A percentile compares a stretch with the other conserved stretches of the same genome.
Conservation (phyloP, 2,329 filamentous ascomycete species). For the Diaporthe destruens region DNA sequence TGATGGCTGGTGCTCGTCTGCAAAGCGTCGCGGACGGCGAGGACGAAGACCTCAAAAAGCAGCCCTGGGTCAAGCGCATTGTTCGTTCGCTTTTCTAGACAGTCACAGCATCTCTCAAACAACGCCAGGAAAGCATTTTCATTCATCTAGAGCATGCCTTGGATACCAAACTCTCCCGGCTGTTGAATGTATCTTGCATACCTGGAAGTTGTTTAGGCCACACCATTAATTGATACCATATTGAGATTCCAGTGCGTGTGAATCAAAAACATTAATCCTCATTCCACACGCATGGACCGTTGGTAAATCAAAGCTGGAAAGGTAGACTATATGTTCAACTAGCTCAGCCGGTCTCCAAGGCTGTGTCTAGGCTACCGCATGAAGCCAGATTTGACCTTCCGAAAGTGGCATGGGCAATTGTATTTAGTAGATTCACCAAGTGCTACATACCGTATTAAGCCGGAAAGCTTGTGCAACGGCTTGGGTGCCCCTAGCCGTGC, state of each 20-base stretch:
- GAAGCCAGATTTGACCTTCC: slow-evolving; percentile 13
- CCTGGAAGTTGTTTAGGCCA: no score
- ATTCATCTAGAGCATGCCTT: not conserved
- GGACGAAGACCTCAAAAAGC: slow-evolving; percentile 49
- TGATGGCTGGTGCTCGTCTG: slow-evolving; percentile 69
- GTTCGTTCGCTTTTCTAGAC: slow-evolving; percentile 52
- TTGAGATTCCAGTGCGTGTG: not conserved
- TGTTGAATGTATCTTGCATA: not conserved
- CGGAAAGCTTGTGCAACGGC: slow-evolving; percentile 5
- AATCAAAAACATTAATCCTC: not conserved
- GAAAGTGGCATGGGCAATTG: slow-evolving; percentile 1
- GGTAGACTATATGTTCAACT: not conserved
- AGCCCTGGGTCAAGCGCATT: slow-evolving; percentile 52
- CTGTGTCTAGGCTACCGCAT: not conserved
- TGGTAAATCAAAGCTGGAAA: not conserved
- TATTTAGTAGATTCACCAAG: not conserved
- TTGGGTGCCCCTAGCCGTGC: not conserved
- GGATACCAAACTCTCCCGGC: not conserved
- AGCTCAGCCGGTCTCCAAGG: not conserved
- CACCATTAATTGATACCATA: slow-evolving; percentile 1
- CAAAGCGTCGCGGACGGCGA: slow-evolving; percentile 61
- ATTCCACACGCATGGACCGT: not conserved
- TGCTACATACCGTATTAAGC: slow-evolving; percentile 22
- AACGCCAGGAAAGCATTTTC: not conserved
- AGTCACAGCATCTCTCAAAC: not conserved